Conservation (phyloP, 192 early-diverging fungal species). For the Geranomyces michiganensis region DNA sequence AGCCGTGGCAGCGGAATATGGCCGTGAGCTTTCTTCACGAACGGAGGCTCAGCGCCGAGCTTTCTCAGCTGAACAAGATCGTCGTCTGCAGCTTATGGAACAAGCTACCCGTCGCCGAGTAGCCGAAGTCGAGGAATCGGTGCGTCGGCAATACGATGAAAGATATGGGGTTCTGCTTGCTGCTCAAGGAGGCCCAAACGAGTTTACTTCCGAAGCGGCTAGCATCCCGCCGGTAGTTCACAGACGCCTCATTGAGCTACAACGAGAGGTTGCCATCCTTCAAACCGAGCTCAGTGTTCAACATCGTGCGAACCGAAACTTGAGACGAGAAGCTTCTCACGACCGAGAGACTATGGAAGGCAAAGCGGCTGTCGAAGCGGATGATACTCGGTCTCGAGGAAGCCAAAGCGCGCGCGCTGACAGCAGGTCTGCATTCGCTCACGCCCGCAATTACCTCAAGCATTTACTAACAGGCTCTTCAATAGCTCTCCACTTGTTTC, state of each 20-base stretch:
- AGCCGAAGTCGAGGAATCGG: conserved; percentile 18
- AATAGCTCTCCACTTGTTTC: not conserved
- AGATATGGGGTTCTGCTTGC: not conserved
- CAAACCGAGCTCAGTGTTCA: conserved; percentile 7
- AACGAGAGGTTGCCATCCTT: conserved; percentile 10
- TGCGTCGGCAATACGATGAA: conserved; percentile 29
- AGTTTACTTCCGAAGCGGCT: not conserved
- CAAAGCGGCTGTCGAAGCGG: not conserved
- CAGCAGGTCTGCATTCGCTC: no score
- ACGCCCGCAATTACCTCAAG: no score
- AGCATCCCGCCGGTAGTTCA: not conserved
- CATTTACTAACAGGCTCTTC: not conserved
- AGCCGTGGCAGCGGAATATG: conserved; percentile 36
- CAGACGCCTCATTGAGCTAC: conserved; percentile 1
- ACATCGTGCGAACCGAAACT: conserved; percentile 1
- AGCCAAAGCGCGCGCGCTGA: not conserved
- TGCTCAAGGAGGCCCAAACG: not conserved
- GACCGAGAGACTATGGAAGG: not conserved
- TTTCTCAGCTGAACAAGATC: conserved; percentile 20
- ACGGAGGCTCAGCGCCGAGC: conserved; percentile 26
- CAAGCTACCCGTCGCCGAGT: conserved; percentile 12
- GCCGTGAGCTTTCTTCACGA: conserved; percentile 29
- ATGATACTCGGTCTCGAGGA: not conserved
- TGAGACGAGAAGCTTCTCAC: not conserved
- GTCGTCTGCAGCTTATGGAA: conserved; percentile 24